phyloP scores from a whole-genome alignment of 2,329 filamentous ascomycete species.

The Pseudogymnoascus sp. region DNA sequence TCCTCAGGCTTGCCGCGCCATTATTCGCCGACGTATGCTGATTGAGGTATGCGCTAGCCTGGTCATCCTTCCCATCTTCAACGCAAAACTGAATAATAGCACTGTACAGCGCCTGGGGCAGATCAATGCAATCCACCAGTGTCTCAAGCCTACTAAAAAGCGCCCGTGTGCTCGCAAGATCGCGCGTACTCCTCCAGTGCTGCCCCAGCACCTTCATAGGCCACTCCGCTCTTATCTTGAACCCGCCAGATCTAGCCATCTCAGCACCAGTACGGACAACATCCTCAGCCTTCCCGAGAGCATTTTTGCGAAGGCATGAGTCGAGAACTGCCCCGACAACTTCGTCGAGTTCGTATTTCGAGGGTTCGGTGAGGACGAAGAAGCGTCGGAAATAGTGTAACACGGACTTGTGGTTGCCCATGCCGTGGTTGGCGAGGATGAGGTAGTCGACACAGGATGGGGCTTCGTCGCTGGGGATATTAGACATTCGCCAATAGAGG shows the following conservation, averaged over 20 bases:
- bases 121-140: conserved; percentile 12
- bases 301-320: conserved; percentile 17
- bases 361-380: conserved; percentile 18
- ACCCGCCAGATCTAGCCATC: conserved; percentile 18
- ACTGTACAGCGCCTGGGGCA: conserved; percentile 23
- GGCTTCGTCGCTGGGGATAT: conserved; percentile 11
- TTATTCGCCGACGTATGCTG: conserved; percentile 8
- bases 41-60: conserved; percentile 21
- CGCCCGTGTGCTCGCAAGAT: conserved; percentile 20
- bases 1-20: conserved; percentile 17
- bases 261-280: conserved; percentile 17
- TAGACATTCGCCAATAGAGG: conserved; percentile 20
- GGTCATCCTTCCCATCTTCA: conserved; percentile 21
- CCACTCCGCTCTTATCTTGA: conserved; percentile 20
- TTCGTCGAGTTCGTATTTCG: conserved; percentile 17
- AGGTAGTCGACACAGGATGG: conserved; percentile 13
- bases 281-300: conserved; percentile 20
- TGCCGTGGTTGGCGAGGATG: conserved; percentile 19
- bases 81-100: conserved; percentile 28
- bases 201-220: conserved; percentile 23
- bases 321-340: conserved; percentile 19
- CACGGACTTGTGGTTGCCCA: conserved; percentile 17
- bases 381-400: conserved; percentile 17
- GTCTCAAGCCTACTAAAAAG: conserved; percentile 23
- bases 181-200: conserved; percentile 22